These are phyloP conservation scores for Neurospora cerealis DNA, from an alignment of 495 filamentous ascomycete species.

Conservation along the genomic window DNA sequence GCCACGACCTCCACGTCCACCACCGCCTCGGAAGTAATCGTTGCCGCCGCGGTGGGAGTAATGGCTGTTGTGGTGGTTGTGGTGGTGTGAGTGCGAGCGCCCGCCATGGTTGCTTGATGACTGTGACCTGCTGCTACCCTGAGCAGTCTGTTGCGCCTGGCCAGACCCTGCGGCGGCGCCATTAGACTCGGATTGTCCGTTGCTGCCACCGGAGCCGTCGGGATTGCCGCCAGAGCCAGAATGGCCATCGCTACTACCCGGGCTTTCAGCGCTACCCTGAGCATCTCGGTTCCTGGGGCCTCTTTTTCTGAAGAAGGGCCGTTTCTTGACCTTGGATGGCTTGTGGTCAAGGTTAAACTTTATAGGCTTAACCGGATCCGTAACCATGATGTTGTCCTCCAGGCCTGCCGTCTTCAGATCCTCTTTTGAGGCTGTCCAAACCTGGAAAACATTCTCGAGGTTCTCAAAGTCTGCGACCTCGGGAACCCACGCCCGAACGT, in stretches of 20 bases:
- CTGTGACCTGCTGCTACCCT: not conserved
- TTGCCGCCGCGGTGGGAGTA: not conserved
- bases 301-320: constrained; percentile 21
- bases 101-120: not conserved
- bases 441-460: constrained; percentile 51
- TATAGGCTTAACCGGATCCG: constrained; percentile 47
- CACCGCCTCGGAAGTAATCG: not conserved
- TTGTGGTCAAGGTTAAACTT: constrained; percentile 40
- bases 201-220: not conserved
- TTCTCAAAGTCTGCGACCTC: constrained; percentile 44
- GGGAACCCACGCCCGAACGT: constrained; percentile 55
- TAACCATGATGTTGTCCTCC: constrained; percentile 38
- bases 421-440: constrained; percentile 45
- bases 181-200: not conserved
- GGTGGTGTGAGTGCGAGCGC: not conserved
- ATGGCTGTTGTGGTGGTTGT: not conserved
- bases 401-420: constrained; percentile 43
- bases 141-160: not conserved
- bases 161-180: not conserved
- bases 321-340: constrained; percentile 19
- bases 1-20: not conserved
- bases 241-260: not conserved
- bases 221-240: not conserved
- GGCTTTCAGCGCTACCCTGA: not conserved
- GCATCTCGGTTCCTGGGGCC: not conserved